Percentiles rank a stretch among this genome's conserved stretches.
Evolutionary conservation across 495 filamentous ascomycete species (phyloP).

Genomic region (Friedmanniomyces simplex): DNA sequence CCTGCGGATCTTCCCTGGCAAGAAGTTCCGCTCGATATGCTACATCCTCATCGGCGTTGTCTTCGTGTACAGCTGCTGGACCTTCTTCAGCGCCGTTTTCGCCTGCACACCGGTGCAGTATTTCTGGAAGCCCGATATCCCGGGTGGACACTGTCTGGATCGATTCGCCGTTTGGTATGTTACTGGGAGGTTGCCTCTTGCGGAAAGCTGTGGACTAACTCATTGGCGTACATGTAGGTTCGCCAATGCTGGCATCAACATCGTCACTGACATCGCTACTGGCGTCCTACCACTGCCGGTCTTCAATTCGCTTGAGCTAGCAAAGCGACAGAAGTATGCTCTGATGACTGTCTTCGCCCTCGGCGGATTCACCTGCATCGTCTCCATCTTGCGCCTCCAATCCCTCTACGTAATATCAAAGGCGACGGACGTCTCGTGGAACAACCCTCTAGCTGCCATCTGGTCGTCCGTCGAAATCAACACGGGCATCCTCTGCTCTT

Average conservation of each 20-base stretch:
- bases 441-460: slow-evolving; percentile 25
- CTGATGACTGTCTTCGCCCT: slow-evolving; percentile 26
- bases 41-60: slow-evolving; percentile 20
- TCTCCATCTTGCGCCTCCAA: slow-evolving; percentile 28
- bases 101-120: slow-evolving; percentile 25
- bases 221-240: slow-evolving; percentile 26
- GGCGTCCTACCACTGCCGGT: slow-evolving; percentile 31
- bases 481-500: slow-evolving; percentile 29
- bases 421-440: slow-evolving; percentile 24
- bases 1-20: slow-evolving; percentile 19
- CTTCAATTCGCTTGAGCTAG: slow-evolving; percentile 21
- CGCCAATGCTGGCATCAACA: slow-evolving; percentile 42
- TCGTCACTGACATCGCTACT: slow-evolving; percentile 41
- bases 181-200: neutral
- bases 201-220: too few species aligned
- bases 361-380: slow-evolving; percentile 27
- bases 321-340: slow-evolving; percentile 22
- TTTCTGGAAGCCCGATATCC: slow-evolving; percentile 31
- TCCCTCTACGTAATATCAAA: slow-evolving; percentile 26
- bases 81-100: slow-evolving; percentile 26
- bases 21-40: slow-evolving; percentile 18
- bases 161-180: slow-evolving; percentile 33
- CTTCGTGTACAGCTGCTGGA: slow-evolving; percentile 19
- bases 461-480: slow-evolving; percentile 27
- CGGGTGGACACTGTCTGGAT: slow-evolving; percentile 35